phyloP scores from a whole-genome alignment of 116 monocot species.

The Posidonia oceanica region DNA sequence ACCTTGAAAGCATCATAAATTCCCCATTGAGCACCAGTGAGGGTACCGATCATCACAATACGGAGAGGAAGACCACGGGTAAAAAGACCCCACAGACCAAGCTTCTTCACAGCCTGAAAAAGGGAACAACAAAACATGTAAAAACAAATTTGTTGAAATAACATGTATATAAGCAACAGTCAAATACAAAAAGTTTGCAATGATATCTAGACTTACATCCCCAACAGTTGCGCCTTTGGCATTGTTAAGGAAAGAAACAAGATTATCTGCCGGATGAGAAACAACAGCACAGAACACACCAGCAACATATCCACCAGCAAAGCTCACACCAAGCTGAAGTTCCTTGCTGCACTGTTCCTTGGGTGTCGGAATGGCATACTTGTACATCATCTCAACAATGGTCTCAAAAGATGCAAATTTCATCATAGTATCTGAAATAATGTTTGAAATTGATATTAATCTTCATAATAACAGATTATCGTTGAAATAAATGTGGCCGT shows the following conservation, averaged over 20 bases:
- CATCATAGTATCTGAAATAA: slow-evolving; percentile 69
- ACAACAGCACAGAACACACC: slow-evolving; percentile 64
- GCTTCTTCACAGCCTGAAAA: slow-evolving; percentile 8
- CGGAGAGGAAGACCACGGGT: slow-evolving; percentile 20
- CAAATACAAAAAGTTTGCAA: neutral
- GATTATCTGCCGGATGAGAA: slow-evolving; percentile 52
- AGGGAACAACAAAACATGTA: neutral
- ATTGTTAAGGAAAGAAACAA: slow-evolving; percentile 54
- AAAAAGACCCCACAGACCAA: slow-evolving; percentile 13
- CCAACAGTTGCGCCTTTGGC: slow-evolving; percentile 47
- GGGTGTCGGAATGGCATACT: slow-evolving; percentile 43
- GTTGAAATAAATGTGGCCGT: no score
- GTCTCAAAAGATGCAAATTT: slow-evolving; percentile 73
- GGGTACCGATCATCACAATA: slow-evolving; percentile 21
- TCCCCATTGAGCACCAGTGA: slow-evolving; percentile 21
- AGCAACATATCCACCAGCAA: slow-evolving; percentile 64
- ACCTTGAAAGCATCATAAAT: slow-evolving; percentile 21
- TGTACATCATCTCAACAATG: slow-evolving; percentile 61
- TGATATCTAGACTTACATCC: slow-evolving; percentile 25
- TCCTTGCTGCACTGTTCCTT: slow-evolving; percentile 54
- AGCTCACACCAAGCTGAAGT: slow-evolving; percentile 54
- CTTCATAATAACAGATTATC: no score
- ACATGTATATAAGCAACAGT: neutral
- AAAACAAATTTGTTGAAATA: neutral
- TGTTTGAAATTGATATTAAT: neutral